phyloP scores from a whole-genome alignment of 345 rosid genomes.

The Melaleuca alternifolia region DNA sequence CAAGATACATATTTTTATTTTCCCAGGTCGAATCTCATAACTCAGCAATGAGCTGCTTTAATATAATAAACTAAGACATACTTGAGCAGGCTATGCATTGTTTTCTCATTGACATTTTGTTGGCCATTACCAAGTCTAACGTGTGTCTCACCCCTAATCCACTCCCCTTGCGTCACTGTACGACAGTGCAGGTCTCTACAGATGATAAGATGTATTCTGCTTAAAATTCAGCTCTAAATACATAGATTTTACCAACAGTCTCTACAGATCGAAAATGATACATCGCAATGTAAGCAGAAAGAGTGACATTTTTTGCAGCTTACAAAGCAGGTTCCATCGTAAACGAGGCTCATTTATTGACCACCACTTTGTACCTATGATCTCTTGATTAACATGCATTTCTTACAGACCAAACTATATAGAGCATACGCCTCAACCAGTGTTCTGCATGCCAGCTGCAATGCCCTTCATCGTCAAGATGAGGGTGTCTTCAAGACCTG shows the following conservation, averaged over 20 bases:
- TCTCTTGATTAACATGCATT: not conserved
- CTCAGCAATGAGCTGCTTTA: not conserved
- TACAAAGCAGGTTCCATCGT: not conserved
- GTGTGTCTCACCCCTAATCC: not conserved
- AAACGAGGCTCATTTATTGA: not conserved
- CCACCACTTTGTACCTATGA: not conserved
- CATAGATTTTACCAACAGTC: not conserved
- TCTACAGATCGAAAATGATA: not conserved
- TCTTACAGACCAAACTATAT: not conserved
- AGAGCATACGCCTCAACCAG: constrained; percentile 37
- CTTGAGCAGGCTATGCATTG: not conserved
- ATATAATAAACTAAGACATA: not conserved
- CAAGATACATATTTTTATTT: not conserved
- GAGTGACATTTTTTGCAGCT: not conserved
- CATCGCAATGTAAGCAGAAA: not conserved
- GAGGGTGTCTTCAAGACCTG: constrained; percentile 89
- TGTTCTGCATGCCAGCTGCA: constrained; percentile 94
- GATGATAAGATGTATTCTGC: not conserved
- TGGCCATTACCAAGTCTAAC: not conserved
- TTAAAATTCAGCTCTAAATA: not conserved
- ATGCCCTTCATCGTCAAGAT: constrained; percentile 97
- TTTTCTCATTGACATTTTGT: not conserved
- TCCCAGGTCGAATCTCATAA: not conserved
- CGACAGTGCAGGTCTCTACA: not conserved
- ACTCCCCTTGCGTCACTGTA: not conserved